Evolutionary conservation across 2,329 filamentous ascomycete species (phyloP), one percentile per base, ranked within the genome.

Genomic region (Pseudodiploospora longispora): DNA sequence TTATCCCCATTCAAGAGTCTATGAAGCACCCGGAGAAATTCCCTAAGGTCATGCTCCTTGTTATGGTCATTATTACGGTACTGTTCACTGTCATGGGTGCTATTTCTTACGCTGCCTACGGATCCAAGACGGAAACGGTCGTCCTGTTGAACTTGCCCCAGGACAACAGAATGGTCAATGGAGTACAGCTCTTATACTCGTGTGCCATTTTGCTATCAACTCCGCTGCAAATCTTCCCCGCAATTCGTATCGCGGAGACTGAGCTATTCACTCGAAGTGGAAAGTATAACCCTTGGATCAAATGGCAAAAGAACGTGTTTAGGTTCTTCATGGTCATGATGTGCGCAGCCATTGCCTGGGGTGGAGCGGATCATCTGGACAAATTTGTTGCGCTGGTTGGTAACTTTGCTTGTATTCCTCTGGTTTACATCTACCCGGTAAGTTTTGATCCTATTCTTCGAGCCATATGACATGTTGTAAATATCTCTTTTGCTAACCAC

Each of bases 261-360:
- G 88, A 89, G 53, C 74, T 97, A 6, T 98, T 97, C 65, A 95
- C 87, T 27, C 78, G 85, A 59, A 95, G 89, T 50, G 90, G 93
- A 55, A 98, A 98, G 67, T 95, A 96, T 69, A 96, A 97, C 61
- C 90, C 89, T 1, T 93, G 87, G 60, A 95, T 98, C 72, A 98
- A 98, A 71, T 98, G 93, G 93, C 87, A 97, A 75, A 98, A 98
- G 80, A 98, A 98, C 56, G 71, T 85, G 31, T 98, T 95, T 72
- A 84, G 93, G 43, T 98, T 97, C 73, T 83, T 91, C 59, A 80
- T 96, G 50, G 93, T 97, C 41, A 78, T 87, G 57, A 66, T 93
- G 27, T 97, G 93, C 59, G 86, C 90, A 1, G 67, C 82, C 47
- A 85, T 98, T 52, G 91, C 91, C 2, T 98, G 89, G 88, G 82